phyloP scores from a whole-genome alignment of 1,284 basidiomycete species.

The Coniferiporia weirii region DNA sequence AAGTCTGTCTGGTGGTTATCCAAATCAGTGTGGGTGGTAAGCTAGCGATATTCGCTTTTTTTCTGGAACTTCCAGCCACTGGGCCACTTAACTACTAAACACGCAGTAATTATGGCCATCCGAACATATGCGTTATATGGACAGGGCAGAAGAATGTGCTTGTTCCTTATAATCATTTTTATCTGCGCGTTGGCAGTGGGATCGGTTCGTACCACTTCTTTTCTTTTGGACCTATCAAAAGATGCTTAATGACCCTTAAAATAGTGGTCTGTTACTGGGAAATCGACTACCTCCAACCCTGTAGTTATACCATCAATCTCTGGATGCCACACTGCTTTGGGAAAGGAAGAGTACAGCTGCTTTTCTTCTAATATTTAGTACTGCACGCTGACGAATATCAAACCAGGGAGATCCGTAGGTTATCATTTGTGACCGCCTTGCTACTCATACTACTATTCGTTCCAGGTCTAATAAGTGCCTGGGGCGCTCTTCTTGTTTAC shows the following conservation, averaged over 20 bases:
- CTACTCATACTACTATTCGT: neutral
- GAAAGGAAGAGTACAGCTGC: neutral
- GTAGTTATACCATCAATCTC: conserved; percentile 5
- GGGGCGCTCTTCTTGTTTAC: conserved; percentile 36
- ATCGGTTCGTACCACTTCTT: neutral
- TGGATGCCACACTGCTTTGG: conserved; percentile 7
- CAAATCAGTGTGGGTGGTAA: conserved; percentile 16
- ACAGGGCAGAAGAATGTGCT: neutral
- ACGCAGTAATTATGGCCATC: conserved; percentile 13
- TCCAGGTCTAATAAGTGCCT: conserved; percentile 31
- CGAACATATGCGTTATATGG: conserved; percentile 18
- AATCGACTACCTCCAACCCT: neutral
- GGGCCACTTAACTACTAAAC: neutral
- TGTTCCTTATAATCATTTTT: neutral
- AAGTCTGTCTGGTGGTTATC: conserved; percentile 8
- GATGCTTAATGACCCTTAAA: neutral
- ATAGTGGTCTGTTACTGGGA: conserved; percentile 9
- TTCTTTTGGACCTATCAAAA: neutral
- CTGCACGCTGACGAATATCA: neutral
- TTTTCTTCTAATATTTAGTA: neutral
- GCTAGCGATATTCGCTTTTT: neutral
- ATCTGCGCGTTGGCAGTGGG: conserved; percentile 7
- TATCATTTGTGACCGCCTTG: neutral
- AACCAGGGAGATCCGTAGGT: neutral
- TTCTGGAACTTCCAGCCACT: neutral